Conservation (phyloP, 345 rosid species). For the Euclidium syriacum region DNA sequence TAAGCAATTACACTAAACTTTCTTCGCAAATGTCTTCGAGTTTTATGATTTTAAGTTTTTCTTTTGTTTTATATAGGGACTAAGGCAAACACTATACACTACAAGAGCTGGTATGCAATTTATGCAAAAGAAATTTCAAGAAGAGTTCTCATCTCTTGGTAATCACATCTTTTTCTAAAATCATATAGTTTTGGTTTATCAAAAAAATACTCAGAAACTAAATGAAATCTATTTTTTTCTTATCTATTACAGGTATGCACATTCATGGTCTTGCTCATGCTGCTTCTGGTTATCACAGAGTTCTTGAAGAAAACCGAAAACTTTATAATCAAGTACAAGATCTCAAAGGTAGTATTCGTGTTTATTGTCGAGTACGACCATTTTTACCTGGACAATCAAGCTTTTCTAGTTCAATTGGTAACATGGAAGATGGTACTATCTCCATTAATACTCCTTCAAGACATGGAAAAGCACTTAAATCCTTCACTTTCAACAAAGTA, state of each 20-base stretch:
- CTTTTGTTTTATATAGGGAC: slow-evolving; percentile 42
- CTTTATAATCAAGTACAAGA: slow-evolving; percentile 95
- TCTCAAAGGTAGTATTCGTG: slow-evolving; percentile 96
- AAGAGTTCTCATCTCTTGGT: slow-evolving; percentile 85
- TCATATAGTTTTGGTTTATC: neutral
- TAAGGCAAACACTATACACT: slow-evolving; percentile 54
- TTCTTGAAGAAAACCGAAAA: slow-evolving; percentile 91
- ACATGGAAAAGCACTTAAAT: slow-evolving; percentile 67
- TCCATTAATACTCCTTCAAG: slow-evolving; percentile 63
- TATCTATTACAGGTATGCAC: slow-evolving; percentile 76
- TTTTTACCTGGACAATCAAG: slow-evolving; percentile 68
- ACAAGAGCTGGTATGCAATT: slow-evolving; percentile 90
- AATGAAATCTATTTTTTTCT: slow-evolving; percentile 10
- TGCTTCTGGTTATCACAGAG: slow-evolving; percentile 89
- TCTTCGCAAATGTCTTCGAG: neutral
- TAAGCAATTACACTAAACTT: slow-evolving; percentile 21
- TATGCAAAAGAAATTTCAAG: slow-evolving; percentile 76
- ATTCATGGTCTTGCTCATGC: slow-evolving; percentile 88
- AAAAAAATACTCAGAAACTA: neutral
- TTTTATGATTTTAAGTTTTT: too few species aligned
- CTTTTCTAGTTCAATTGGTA: slow-evolving; percentile 54
- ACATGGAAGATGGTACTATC: slow-evolving; percentile 71
- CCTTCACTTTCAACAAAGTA: slow-evolving; percentile 88
- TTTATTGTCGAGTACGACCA: slow-evolving; percentile 92
- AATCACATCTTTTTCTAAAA: slow-evolving; percentile 11